Evolutionary conservation across 1,284 basidiomycete species (phyloP).

Genomic region (Ganoderma leucocontextum): DNA sequence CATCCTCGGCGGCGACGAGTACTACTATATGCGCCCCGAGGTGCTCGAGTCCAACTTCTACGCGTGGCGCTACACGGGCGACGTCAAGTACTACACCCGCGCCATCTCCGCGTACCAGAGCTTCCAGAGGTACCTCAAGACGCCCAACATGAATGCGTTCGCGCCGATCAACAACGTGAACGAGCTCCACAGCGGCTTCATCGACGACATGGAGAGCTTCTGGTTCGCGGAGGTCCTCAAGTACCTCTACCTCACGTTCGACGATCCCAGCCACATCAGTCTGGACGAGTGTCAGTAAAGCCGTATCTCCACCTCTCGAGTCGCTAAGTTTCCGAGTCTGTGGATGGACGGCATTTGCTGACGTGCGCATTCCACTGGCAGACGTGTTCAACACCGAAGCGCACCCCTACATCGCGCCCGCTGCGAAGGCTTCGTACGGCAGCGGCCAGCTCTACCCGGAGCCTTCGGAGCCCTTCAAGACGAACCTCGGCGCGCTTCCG

Average conservation of each 20-base stretch:
- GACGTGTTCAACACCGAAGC: slow-evolving; percentile 79
- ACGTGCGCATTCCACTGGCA: slow-evolving; percentile 37
- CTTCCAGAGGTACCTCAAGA: slow-evolving; percentile 52
- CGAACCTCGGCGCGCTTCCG: slow-evolving; percentile 34
- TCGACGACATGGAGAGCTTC: slow-evolving; percentile 76
- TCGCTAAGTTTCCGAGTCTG: too few relatives aligned
- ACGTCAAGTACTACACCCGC: slow-evolving; percentile 50
- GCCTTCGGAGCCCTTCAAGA: slow-evolving; percentile 36
- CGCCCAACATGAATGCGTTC: slow-evolving; percentile 48
- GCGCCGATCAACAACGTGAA: slow-evolving; percentile 57
- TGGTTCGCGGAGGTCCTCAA: slow-evolving; percentile 83
- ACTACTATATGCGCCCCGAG: slow-evolving; percentile 70
- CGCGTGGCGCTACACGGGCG: slow-evolving; percentile 76
- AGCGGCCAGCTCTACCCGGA: slow-evolving; percentile 34
- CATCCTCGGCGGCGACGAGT: slow-evolving; percentile 49
- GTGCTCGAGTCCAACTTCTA: slow-evolving; percentile 84
- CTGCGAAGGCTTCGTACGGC: slow-evolving; percentile 56
- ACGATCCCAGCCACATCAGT: slow-evolving; percentile 68
- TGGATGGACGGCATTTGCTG: too few relatives aligned
- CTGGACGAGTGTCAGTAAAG: slow-evolving; percentile 67
- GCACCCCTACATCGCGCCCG: slow-evolving; percentile 68
- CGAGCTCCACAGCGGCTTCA: slow-evolving; percentile 49
- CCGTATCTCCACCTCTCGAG: background rate
- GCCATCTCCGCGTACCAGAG: slow-evolving; percentile 47
- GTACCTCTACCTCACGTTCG: slow-evolving; percentile 79